These are phyloP conservation scores for Solanum clarkiae DNA, from an alignment of 257 asterid genomes.

Conservation along the genomic window DNA sequence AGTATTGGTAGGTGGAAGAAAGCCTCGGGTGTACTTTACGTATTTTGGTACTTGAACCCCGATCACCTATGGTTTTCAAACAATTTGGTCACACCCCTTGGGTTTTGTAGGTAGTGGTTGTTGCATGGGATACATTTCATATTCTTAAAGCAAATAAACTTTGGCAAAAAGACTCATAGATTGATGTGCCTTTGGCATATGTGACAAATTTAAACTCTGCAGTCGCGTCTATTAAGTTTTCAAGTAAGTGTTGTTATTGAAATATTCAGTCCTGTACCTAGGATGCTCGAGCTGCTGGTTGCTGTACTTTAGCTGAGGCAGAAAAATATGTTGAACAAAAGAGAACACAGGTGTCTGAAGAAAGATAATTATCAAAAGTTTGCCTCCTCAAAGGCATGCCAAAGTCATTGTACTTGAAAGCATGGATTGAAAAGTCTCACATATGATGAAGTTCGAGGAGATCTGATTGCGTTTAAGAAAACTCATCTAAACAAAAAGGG, in stretches of 20 bases:
- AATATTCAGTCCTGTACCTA: slow-evolving; percentile 14
- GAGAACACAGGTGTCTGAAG: slow-evolving; percentile 49
- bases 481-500: too few species aligned
- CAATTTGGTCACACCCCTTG: background rate
- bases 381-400: too few species aligned
- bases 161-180: background rate
- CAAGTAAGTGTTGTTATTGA: background rate
- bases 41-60: background rate
- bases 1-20: background rate
- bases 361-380: slow-evolving; percentile 43
- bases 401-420: too few species aligned
- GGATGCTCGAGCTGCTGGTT: slow-evolving; percentile 94
- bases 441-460: too few species aligned
- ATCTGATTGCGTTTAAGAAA: too few species aligned
- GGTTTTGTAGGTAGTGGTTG: background rate
- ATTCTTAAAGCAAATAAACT: background rate
- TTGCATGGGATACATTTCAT: background rate
- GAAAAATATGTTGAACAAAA: slow-evolving; percentile 70
- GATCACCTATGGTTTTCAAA: background rate
- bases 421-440: too few species aligned
- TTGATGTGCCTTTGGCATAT: background rate
- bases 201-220: background rate
- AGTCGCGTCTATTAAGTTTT: background rate
- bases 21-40: background rate
- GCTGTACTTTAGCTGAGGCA: slow-evolving; percentile 65